Conservation (phyloP, 2,329 filamentous ascomycete species). For the Stachybotrys chartarum region DNA sequence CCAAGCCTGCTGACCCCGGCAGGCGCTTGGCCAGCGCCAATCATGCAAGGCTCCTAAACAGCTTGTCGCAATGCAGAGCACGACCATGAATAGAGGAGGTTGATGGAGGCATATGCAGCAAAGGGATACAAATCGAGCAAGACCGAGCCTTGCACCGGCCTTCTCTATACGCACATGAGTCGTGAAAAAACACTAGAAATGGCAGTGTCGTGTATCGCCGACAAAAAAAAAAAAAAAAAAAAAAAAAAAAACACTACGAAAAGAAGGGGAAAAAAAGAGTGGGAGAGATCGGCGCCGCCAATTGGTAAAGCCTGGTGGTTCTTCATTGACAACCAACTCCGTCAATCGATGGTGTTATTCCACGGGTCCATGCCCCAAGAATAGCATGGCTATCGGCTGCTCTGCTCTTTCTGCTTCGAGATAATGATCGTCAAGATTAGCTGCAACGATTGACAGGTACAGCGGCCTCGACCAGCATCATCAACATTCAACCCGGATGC, state of each 20-base stretch:
- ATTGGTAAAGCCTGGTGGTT: background rate
- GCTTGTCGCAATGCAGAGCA: no score
- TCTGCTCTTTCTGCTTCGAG: background rate
- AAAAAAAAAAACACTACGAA: background rate
- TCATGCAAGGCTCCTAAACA: no score
- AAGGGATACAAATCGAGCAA: no score
- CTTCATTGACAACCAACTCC: no score
- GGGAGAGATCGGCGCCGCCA: background rate
- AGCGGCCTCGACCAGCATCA: background rate
- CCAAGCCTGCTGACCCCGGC: no score
- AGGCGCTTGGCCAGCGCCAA: no score
- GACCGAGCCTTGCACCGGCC: no score
- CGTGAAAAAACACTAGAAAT: no score
- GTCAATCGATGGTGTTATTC: background rate
- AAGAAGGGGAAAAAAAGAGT: background rate
- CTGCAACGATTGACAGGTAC: background rate
- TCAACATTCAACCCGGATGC: background rate
- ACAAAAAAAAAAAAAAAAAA: background rate
- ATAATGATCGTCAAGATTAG: background rate
- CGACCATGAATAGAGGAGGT: no score
- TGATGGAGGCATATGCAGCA: no score
- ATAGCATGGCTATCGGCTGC: background rate
- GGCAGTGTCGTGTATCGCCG: no score
- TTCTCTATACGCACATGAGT: no score
- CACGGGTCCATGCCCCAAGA: background rate